Evolutionary conservation across 129 eudicot genomes (phyloP).

Genomic region (Artemisia tridentata): DNA sequence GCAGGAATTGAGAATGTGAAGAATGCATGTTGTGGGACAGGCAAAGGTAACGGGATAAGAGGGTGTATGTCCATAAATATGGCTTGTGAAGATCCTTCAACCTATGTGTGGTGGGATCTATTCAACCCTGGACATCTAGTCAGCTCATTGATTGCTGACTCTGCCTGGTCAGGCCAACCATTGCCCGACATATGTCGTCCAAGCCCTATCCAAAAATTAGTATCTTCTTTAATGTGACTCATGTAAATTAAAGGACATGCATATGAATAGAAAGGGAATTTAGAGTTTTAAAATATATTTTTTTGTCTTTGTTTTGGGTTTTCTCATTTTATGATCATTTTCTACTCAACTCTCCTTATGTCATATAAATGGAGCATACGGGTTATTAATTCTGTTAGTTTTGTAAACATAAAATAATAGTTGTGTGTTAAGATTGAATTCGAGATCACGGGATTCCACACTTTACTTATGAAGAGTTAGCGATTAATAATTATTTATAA

Average conservation of each 20-base stretch:
- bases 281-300: not conserved
- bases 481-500: too few species aligned
- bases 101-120: slow-evolving; percentile 72
- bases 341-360: not conserved
- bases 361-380: not conserved
- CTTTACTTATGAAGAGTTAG: too few species aligned
- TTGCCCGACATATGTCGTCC: slow-evolving; percentile 55
- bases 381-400: not conserved
- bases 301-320: not conserved
- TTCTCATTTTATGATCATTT: not conserved
- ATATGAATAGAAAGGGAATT: too few species aligned
- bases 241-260: not conserved
- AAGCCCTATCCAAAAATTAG: slow-evolving; percentile 37
- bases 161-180: slow-evolving; percentile 57
- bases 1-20: slow-evolving; percentile 63
- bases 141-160: slow-evolving; percentile 60
- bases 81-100: slow-evolving; percentile 47
- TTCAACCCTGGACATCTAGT: slow-evolving; percentile 55
- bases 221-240: slow-evolving; percentile 12
- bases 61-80: slow-evolving; percentile 56
- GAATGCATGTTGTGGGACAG: slow-evolving; percentile 68
- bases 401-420: too few species aligned
- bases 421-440: too few species aligned
- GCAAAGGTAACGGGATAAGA: slow-evolving; percentile 37
- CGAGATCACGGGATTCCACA: too few species aligned